Evolutionary conservation across 345 rosid species (phyloP), one percentile per base, ranked within the genome.

Genomic region (Dovyalis caffra): DNA sequence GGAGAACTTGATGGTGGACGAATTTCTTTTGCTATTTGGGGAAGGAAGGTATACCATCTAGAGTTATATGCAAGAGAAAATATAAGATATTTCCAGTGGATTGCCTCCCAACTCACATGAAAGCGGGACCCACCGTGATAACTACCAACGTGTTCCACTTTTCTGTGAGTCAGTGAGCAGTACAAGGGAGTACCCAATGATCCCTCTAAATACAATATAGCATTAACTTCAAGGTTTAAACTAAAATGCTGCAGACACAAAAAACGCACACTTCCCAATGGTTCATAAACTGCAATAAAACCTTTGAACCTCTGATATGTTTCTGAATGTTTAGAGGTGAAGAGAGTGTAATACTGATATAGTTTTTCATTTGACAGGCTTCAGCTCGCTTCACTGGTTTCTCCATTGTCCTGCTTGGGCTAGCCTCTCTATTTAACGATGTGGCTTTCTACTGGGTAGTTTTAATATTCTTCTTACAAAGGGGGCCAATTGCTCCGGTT

Each of bases 1-100:
- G 98, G 99, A 77, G 99, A 91, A 80, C 90, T 90, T 35, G 99
- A 95, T 61, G 97, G 97, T 18, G 97, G 99, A 43, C 81, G 88
- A 79, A 90, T 95, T 32, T 84, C 95, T 47, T 91, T 92, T 57
- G 83, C 98, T 72, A 85, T 95, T 43, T 95, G 97, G 98, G 99
- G 98, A 80, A 88, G 98, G 85, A 95, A 95, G 94, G 99, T 95
- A 88, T 15, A 58, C 25, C 6, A 34, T 68, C 66, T 68, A 26
- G 64, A 32, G 38, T 74, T 49, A 6, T 49, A 35, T 18, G 5
- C 56, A 18, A 1, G 56, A 18, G 23, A 49, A 49, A 49, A 5
- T 49, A 49, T 5, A 18, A 49, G 56, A 49, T 49, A 49, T 21
- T 18, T 5, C 56, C 23, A 1, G 1, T 49, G 56, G 56, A 47